Percentiles rank a stretch among this genome's conserved stretches.
These are phyloP conservation scores for Xylariaceae sp. DNA, from an alignment of 2,329 filamentous ascomycete genomes.

Conservation along the genomic window DNA sequence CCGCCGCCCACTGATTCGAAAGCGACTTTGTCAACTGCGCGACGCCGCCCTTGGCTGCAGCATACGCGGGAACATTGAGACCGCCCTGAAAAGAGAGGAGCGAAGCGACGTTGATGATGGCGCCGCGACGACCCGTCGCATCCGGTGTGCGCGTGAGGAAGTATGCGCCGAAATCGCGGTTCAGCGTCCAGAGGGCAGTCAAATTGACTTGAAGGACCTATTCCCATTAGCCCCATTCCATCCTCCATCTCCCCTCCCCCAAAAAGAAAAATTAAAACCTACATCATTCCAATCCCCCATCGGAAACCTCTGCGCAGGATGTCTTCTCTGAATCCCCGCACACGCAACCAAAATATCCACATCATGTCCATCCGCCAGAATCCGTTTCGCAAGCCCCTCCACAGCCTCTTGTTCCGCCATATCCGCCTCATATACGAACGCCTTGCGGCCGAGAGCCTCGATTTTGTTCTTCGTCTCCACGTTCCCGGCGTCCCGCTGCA, in stretches of 20 bases:
- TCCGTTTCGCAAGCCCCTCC: conserved; percentile 50
- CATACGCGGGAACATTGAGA: conserved; percentile 80
- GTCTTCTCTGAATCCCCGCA: conserved; percentile 75
- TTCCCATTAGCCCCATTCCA: background rate
- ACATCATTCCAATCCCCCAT: conserved; percentile 73
- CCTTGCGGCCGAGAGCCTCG: conserved; percentile 59
- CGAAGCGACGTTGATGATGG: conserved; percentile 79
- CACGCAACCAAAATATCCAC: conserved; percentile 78
- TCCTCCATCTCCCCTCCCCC: background rate
- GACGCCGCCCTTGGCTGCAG: conserved; percentile 78
- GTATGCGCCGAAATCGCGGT: conserved; percentile 71
- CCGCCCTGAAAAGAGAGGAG: conserved; percentile 82
- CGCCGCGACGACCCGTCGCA: conserved; percentile 54
- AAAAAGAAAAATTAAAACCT: conserved; percentile 13
- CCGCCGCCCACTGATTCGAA: conserved; percentile 75
- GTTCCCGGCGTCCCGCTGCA: conserved; percentile 43
- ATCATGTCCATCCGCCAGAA: conserved; percentile 57
- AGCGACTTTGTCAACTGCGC: conserved; percentile 80
- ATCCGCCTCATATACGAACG: conserved; percentile 63
- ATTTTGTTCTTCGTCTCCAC: conserved; percentile 54
- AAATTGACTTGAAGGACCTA: conserved; percentile 72
- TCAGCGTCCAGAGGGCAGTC: conserved; percentile 70
- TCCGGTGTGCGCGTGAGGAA: conserved; percentile 58
- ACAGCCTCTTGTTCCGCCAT: conserved; percentile 57
- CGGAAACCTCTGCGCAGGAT: conserved; percentile 70